Conservation (phyloP, 306 rosid genomes). For the Vigna mungo region DNA sequence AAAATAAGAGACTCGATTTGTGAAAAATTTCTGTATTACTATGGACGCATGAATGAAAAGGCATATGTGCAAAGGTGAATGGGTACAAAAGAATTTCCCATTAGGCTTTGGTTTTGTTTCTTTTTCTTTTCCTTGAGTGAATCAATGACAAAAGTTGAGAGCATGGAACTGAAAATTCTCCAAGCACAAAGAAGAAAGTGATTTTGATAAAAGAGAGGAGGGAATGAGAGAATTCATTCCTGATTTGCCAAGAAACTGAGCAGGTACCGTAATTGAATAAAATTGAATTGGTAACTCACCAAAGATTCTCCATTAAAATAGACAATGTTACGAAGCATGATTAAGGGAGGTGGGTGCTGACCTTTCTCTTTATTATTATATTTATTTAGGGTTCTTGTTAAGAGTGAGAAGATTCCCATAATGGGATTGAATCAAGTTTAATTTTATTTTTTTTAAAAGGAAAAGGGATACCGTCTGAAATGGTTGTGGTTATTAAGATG, state of each 20-base stretch:
- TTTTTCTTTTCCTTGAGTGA: background rate
- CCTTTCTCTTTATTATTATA: conserved; percentile 4
- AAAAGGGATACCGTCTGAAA: too few relatives aligned
- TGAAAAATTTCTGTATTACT: too few relatives aligned
- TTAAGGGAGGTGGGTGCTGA: conserved; percentile 36
- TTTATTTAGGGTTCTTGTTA: conserved; percentile 19
- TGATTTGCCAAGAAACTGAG: conserved; percentile 27
- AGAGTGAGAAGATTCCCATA: conserved; percentile 27
- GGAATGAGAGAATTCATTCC: conserved; percentile 14
- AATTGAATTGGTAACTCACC: conserved; percentile 33
- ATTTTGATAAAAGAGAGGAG: conserved; percentile 22
- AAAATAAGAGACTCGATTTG: too few relatives aligned
- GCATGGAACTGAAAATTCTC: conserved; percentile 45
- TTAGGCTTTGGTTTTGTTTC: background rate
- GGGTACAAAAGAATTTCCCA: background rate
- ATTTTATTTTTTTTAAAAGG: too few relatives aligned
- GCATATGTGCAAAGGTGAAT: background rate
- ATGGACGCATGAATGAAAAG: conserved; percentile 14
- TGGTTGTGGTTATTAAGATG: conserved; percentile 34
- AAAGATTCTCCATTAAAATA: conserved; percentile 44
- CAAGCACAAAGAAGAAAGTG: conserved; percentile 36
- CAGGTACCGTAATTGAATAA: conserved; percentile 35
- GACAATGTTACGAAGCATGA: conserved; percentile 35
- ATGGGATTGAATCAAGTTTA: conserved; percentile 9
- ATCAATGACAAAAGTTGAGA: conserved; percentile 8